These are phyloP conservation scores for Fusarium praegraminearum DNA, from an alignment of 2,329 filamentous ascomycete genomes.

Conservation along the genomic window DNA sequence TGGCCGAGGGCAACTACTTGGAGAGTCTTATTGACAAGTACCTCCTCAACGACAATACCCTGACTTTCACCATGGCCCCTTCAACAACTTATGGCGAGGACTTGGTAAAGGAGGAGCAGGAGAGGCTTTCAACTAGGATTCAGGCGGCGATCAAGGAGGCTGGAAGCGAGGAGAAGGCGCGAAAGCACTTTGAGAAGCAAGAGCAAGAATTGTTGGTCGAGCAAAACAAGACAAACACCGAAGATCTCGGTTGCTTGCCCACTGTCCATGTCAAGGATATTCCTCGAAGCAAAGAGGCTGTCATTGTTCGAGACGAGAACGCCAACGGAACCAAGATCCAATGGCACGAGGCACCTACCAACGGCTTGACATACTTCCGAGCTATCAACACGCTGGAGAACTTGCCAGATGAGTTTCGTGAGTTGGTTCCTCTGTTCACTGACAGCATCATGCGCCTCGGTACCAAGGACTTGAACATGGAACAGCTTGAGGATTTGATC, in stretches of 20 bases:
- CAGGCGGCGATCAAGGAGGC: slow-evolving; percentile 74
- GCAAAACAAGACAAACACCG: slow-evolving; percentile 84
- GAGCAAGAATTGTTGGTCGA: slow-evolving; percentile 84
- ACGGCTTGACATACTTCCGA: slow-evolving; percentile 95
- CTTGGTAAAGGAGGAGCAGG: slow-evolving; percentile 80
- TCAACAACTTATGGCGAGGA: slow-evolving; percentile 80
- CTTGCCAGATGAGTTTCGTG: slow-evolving; percentile 84
- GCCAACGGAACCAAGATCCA: slow-evolving; percentile 78
- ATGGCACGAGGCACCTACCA: slow-evolving; percentile 93
- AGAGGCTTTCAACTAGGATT: slow-evolving; percentile 80
- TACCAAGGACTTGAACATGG: slow-evolving; percentile 88
- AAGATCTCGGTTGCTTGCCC: slow-evolving; percentile 88
- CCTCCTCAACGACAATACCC: slow-evolving; percentile 83
- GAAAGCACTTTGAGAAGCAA: slow-evolving; percentile 77
- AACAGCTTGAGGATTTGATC: slow-evolving; percentile 93
- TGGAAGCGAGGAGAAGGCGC: slow-evolving; percentile 77
- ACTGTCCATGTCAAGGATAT: slow-evolving; percentile 92
- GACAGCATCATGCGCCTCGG: slow-evolving; percentile 94
- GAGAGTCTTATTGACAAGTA: slow-evolving; percentile 91
- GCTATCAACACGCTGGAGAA: slow-evolving; percentile 84
- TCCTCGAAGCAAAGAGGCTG: slow-evolving; percentile 76
- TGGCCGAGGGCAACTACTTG: slow-evolving; percentile 82
- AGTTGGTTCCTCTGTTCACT: slow-evolving; percentile 89
- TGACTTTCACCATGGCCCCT: slow-evolving; percentile 96
- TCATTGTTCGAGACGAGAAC: slow-evolving; percentile 71